Evolutionary conservation across 2,329 filamentous ascomycete species (phyloP).

Genomic region (Drechslerella stenobrocha): DNA sequence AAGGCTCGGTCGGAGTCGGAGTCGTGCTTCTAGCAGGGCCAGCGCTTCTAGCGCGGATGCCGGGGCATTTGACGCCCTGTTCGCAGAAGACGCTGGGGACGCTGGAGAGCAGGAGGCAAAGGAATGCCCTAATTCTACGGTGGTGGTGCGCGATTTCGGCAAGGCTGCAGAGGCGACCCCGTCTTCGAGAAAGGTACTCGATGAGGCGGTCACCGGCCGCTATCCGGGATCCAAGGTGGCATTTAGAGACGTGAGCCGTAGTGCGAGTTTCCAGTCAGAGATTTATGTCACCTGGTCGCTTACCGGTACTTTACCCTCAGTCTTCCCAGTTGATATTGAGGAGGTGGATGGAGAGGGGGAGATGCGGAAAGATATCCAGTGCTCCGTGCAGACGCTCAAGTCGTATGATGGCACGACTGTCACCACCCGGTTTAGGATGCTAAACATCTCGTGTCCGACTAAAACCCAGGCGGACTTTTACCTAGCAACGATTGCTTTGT

Average conservation of each 20-base stretch:
- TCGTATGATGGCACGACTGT: slow-evolving; percentile 27
- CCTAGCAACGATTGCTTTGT: slow-evolving; percentile 78
- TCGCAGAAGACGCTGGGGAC: slow-evolving; percentile 16
- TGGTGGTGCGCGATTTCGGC: slow-evolving; percentile 34
- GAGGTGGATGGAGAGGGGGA: slow-evolving; percentile 22
- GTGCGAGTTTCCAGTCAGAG: slow-evolving; percentile 24
- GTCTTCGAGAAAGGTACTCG: slow-evolving; percentile 50
- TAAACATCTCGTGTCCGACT: slow-evolving; percentile 54
- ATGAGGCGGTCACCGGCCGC: slow-evolving; percentile 50
- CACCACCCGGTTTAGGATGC: slow-evolving; percentile 39
- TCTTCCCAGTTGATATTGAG: slow-evolving; percentile 26
- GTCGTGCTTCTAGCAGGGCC: slow-evolving; percentile 37
- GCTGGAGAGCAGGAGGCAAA: slow-evolving; percentile 8
- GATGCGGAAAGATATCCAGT: slow-evolving; percentile 17
- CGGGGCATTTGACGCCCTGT: slow-evolving; percentile 36
- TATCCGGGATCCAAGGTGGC: slow-evolving; percentile 29
- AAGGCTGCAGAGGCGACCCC: slow-evolving; percentile 48
- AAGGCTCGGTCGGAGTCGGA: slow-evolving; percentile 27
- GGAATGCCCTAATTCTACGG: slow-evolving; percentile 5
- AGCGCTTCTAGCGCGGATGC: slow-evolving; percentile 42
- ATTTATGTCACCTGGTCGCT: slow-evolving; percentile 40
- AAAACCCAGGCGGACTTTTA: slow-evolving; percentile 82
- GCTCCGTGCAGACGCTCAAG: slow-evolving; percentile 28
- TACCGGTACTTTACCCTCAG: slow-evolving; percentile 14
- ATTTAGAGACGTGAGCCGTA: slow-evolving; percentile 28